Evolutionary conservation across 768 basidiomycete species (phyloP).

Genomic region (Leccinellum rugosiceps): DNA sequence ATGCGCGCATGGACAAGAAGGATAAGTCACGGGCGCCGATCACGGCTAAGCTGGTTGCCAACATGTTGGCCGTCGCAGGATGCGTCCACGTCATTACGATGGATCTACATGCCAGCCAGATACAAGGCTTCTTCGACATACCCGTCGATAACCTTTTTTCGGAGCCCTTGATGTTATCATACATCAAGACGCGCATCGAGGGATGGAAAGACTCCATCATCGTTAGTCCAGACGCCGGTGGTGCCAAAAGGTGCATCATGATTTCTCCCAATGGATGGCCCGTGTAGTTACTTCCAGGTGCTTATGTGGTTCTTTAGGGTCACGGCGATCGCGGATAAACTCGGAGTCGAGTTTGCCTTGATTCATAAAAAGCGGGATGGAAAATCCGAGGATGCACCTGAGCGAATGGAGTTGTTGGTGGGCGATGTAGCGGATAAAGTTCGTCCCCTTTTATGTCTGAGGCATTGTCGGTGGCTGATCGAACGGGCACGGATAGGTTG

Average conservation of each 20-base stretch:
- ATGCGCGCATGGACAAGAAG: constrained; percentile 97
- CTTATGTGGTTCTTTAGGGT: constrained; percentile 51
- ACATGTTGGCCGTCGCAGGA: constrained; percentile 95
- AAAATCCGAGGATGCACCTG: constrained; percentile 60
- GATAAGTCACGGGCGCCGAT: constrained; percentile 95
- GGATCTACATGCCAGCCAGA: constrained; percentile 96
- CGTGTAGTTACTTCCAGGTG: background rate
- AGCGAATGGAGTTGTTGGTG: constrained; percentile 90
- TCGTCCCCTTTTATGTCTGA: constrained; percentile 1
- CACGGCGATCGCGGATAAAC: constrained; percentile 92
- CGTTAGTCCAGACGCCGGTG: constrained; percentile 96
- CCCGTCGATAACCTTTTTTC: constrained; percentile 98
- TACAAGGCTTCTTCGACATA: constrained; percentile 98
- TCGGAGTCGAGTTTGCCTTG: constrained; percentile 91
- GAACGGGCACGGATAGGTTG: constrained; percentile 49
- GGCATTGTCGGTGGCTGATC: constrained; percentile 3
- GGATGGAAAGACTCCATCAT: constrained; percentile 88
- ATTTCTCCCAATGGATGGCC: background rate
- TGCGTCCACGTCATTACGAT: constrained; percentile 99
- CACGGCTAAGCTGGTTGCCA: constrained; percentile 96
- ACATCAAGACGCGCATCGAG: constrained; percentile 83
- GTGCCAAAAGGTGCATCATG: constrained; percentile 90
- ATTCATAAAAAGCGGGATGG: constrained; percentile 89
- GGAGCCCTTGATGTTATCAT: constrained; percentile 91
- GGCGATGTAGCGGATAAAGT: constrained; percentile 92